Base-by-base conservation (phyloP, 306 rosid species). In the Castanea mollissima region DNA sequence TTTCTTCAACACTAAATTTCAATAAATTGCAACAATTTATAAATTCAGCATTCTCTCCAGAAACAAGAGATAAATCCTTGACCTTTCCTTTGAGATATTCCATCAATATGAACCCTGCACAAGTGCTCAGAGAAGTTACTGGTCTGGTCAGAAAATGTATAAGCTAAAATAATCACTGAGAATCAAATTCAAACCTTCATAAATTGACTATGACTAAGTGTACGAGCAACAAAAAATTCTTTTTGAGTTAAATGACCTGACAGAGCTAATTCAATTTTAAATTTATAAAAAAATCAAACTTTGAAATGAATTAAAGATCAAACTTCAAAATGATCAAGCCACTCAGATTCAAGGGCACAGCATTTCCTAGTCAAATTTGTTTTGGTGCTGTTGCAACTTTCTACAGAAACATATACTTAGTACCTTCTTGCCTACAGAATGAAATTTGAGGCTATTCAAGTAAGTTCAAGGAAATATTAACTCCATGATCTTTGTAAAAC, bases 61-160 rank as follows among this genome's bases (percentile, higher is more conserved):
- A 79, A 32, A 54, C 41, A 75, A 71, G 76, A 29, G 93, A 74
- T 44, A 84, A 57, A 63, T 81, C 87, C 78, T 87, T 75, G n/a
- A 88, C 52, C 79, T 90, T 74, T 49, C 68, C 77, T 79, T 85
- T 91, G 80, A 89, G 75, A 78, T 81, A 77, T 77, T 90, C 91
- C 90, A 94, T 92, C 87, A 87, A 78, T 82, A 88, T 76, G 73
- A 92, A 55, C 38, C 84, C 94, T 92, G 89, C 80, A 81, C 51
- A 72, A 58, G 77, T 54, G 59, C 19, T 34, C 60, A 29, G 27
- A 60, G 14, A 64, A 52, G 15, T 18, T 57, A 51, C 18, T 57
- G 16, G 57, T 81, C 18, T 57, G 16, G 62, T 79, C 51, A 80
- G 76, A 69, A 69, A 83, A 68, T 20, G 62, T 35, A 11, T 27